Evolutionary conservation across 208 protist genomes (phyloP).

Genomic region (Sergeia podlipaevii): DNA sequence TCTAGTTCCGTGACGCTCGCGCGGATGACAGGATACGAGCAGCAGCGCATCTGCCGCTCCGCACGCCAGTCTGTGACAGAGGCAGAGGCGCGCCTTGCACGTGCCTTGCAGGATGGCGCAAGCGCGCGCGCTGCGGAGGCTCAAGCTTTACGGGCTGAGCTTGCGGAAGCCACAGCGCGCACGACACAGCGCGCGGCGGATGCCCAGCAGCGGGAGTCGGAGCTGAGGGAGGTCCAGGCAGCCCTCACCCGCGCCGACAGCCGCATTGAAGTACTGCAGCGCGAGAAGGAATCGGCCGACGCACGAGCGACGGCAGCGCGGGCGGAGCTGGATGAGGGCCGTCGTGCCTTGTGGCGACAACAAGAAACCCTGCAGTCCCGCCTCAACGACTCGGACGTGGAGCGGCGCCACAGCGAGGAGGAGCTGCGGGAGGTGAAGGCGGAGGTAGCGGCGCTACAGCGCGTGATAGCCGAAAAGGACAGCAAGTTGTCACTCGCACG

Average conservation of each 20-base stretch:
- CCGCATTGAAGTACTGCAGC: constrained; percentile 12
- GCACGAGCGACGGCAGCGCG: constrained; percentile 11
- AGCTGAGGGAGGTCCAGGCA: constrained; percentile 17
- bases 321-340: constrained; percentile 22
- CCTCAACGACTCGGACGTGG: constrained; percentile 34
- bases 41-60: constrained; percentile 10
- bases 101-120: constrained; percentile 11
- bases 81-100: no score
- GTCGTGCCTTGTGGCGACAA: constrained; percentile 14
- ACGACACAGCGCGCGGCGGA: constrained; percentile 10
- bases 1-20: no score
- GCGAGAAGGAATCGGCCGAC: constrained; percentile 15
- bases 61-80: no score
- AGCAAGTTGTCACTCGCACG: constrained; percentile 15
- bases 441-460: constrained; percentile 46
- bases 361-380: constrained; percentile 32
- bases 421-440: constrained; percentile 61
- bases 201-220: constrained; percentile 15
- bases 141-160: constrained; percentile 1
- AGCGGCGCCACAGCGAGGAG: constrained; percentile 43
- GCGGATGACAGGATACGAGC: background rate
- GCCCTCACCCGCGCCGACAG: constrained; percentile 18
- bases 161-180: constrained; percentile 10
- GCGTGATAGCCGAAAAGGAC: constrained; percentile 34
- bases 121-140: constrained; percentile 7